A percentile compares a stretch with the other conserved stretches of the same genome.
phyloP scores from a whole-genome alignment of 768 basidiomycete genomes.

The Auricularia sp. region DNA sequence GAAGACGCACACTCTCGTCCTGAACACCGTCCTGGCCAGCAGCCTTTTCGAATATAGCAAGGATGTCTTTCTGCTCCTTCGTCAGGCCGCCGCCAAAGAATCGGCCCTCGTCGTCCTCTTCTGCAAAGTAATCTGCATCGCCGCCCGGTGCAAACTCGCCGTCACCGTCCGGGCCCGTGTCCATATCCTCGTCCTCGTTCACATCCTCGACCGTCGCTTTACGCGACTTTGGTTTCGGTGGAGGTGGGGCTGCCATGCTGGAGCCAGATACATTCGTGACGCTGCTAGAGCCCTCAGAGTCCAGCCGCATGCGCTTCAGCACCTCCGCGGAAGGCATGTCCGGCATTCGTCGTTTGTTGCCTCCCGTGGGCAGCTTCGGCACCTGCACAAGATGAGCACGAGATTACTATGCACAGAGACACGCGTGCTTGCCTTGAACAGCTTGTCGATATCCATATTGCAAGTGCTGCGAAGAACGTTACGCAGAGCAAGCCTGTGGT shows the following conservation, averaged over 20 bases:
- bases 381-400: constrained; percentile 29
- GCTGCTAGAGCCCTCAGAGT: constrained; percentile 20
- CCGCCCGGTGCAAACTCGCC: constrained; percentile 66
- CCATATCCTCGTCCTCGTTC: constrained; percentile 50
- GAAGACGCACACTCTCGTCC: constrained; percentile 43
- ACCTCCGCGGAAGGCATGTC: constrained; percentile 72
- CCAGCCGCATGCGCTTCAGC: constrained; percentile 68
- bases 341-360: constrained; percentile 64
- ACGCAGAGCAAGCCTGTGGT: too few species aligned
- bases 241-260: neutral
- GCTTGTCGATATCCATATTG: constrained; percentile 19
- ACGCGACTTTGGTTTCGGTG: neutral
- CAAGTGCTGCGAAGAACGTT: neutral
- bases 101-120: constrained; percentile 86
- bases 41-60: constrained; percentile 82
- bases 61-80: constrained; percentile 84
- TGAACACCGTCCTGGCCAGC: constrained; percentile 48
- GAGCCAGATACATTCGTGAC: neutral
- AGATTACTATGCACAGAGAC: neutral
- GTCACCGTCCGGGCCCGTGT: constrained; percentile 25
- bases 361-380: constrained; percentile 53
- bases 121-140: constrained; percentile 82
- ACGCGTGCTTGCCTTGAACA: constrained; percentile 14
- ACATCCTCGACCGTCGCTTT: constrained; percentile 10
- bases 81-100: constrained; percentile 94